Evolutionary conservation across 306 rosid species (phyloP).

Genomic region (Cercis canadensis): DNA sequence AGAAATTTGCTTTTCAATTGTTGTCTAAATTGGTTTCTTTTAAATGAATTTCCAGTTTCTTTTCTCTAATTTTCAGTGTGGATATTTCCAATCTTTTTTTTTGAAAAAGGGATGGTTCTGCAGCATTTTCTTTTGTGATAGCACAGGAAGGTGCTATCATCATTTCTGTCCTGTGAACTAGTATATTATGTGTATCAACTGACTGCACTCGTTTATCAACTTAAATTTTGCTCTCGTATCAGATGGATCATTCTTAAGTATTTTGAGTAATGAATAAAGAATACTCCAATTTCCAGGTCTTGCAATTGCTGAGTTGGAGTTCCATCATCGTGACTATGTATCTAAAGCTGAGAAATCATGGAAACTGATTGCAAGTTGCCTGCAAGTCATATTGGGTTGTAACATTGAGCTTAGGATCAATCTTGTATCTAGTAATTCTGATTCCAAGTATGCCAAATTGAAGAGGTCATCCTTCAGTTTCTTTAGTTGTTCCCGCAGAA

Average conservation of each 20-base stretch:
- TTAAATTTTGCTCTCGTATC: too few species aligned
- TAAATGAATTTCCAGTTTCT: too few species aligned
- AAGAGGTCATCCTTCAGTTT: slow-evolving; percentile 62
- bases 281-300: slow-evolving; percentile 55
- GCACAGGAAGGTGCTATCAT: too few species aligned
- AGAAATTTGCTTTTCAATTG: too few species aligned
- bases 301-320: slow-evolving; percentile 76
- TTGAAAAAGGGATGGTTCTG: too few species aligned
- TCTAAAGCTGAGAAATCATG: slow-evolving; percentile 81
- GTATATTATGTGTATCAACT: too few species aligned
- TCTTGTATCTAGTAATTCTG: slow-evolving; percentile 47
- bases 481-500: slow-evolving; percentile 67
- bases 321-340: slow-evolving; percentile 56
- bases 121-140: too few species aligned
- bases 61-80: too few species aligned
- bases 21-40: too few species aligned
- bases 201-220: too few species aligned
- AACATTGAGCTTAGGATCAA: slow-evolving; percentile 80
- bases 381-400: slow-evolving; percentile 66
- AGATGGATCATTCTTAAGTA: too few species aligned
- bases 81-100: too few species aligned
- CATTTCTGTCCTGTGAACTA: not conserved
- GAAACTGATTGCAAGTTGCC: slow-evolving; percentile 73
- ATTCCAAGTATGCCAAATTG: slow-evolving; percentile 50
- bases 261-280: not conserved